Evolutionary conservation across 495 filamentous ascomycete species (phyloP).

Genomic region (Evernia prunastri): DNA sequence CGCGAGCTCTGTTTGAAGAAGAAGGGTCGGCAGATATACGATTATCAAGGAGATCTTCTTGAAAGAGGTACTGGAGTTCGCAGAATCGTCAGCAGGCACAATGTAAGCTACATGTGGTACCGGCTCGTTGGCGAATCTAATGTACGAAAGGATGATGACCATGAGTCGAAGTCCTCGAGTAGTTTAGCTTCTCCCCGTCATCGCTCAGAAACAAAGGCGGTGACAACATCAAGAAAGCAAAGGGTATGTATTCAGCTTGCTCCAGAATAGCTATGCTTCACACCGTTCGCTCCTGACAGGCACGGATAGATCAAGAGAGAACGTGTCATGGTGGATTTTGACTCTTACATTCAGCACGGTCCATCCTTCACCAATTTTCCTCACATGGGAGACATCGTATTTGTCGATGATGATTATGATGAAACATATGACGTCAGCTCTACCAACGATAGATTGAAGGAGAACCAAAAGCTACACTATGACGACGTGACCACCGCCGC

Average conservation of each 20-base stretch:
- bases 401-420: background rate
- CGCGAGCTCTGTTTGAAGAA: conserved; percentile 8
- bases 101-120: background rate
- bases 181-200: background rate
- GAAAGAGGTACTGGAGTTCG: conserved; percentile 3
- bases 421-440: conserved; percentile 10
- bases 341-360: conserved; percentile 21
- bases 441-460: conserved; percentile 10
- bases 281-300: background rate
- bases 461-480: conserved; percentile 6
- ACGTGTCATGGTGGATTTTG: conserved; percentile 24
- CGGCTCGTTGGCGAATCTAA: background rate
- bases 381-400: conserved; percentile 4
- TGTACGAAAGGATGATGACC: background rate
- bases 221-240: background rate
- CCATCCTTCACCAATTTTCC: background rate
- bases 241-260: background rate
- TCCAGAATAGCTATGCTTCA: background rate
- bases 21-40: conserved; percentile 18
- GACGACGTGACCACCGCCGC: conserved; percentile 5
- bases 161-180: background rate
- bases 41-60: conserved; percentile 15
- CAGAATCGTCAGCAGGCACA: background rate
- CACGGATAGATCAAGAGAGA: conserved; percentile 8
- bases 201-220: background rate